A percentile compares a stretch with the other conserved stretches of the same genome.
These are phyloP conservation scores for Fusarium ambrosium DNA, from an alignment of 2,329 filamentous ascomycete genomes.

Conservation along the genomic window DNA sequence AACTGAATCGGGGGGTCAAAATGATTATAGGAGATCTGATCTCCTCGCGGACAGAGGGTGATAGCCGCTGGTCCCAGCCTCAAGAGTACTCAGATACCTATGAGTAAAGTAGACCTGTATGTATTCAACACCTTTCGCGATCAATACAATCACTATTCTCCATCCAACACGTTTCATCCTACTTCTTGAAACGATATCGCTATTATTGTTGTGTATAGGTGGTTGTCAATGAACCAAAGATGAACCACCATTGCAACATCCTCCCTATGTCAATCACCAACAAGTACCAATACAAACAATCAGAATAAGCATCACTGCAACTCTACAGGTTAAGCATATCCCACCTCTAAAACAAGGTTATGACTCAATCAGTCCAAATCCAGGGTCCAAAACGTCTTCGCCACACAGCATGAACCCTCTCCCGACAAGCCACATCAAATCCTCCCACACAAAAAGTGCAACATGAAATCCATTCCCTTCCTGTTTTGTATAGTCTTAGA, in stretches of 20 bases:
- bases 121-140: not conserved
- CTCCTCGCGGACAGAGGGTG: not conserved
- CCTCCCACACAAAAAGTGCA: not conserved
- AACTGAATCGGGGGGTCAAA: not conserved
- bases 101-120: not conserved
- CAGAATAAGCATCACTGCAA: not conserved
- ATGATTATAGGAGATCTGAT: not conserved
- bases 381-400: conserved; percentile 14
- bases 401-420: conserved; percentile 11
- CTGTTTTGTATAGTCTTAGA: not conserved
- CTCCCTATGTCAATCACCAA: not conserved
- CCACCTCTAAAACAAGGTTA: not conserved
- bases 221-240: not conserved
- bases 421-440: conserved; percentile 6
- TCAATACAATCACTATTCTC: not conserved
- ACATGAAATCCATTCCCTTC: not conserved
- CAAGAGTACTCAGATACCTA: not conserved
- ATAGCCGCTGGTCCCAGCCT: not conserved
- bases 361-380: conserved; percentile 30
- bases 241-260: not conserved
- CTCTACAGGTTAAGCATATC: not conserved
- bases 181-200: not conserved
- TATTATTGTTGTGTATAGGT: not conserved
- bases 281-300: rapidly evolving
- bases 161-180: too few relatives aligned